A percentile compares a stretch with the other conserved stretches of the same genome.
phyloP scores from a whole-genome alignment of 768 basidiomycete species.

The Pleurotus tuber-regium region DNA sequence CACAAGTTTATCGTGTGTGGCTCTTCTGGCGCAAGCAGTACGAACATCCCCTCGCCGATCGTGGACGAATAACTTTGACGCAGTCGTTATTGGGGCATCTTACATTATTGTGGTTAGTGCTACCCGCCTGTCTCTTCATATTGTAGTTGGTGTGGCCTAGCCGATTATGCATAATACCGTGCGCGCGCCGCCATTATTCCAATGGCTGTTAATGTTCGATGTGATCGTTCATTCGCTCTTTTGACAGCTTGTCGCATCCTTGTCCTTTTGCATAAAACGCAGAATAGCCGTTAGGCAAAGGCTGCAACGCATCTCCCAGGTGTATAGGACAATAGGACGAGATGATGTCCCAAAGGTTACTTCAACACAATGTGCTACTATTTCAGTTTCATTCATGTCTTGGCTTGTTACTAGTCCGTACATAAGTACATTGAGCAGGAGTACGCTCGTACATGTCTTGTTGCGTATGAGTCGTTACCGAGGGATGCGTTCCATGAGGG shows the following conservation, averaged over 20 bases:
- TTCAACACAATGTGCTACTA: neutral
- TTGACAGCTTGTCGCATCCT: constrained; percentile 53
- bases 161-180: neutral
- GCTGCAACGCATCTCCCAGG: constrained; percentile 67
- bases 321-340: constrained; percentile 47
- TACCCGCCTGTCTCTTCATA: too few species aligned
- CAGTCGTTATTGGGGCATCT: constrained; percentile 64
- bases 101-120: constrained; percentile 64
- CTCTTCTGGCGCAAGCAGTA: constrained; percentile 70
- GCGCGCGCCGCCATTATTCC: too few species aligned
- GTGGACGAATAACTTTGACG: constrained; percentile 65
- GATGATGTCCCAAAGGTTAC: constrained; percentile 62
- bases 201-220: too few species aligned
- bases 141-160: too few species aligned
- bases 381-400: neutral
- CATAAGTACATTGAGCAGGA: constrained; percentile 70
- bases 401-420: constrained; percentile 44
- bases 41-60: constrained; percentile 54
- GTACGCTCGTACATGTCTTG: constrained; percentile 70
- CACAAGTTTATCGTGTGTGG: constrained; percentile 59
- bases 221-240: neutral
- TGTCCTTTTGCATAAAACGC: constrained; percentile 66
- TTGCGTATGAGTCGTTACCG: constrained; percentile 70
- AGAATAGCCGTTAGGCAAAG: constrained; percentile 62
- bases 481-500: constrained; percentile 65